Percentiles rank a stretch among this genome's conserved stretches.
These are phyloP conservation scores for Tulasnella sp. DNA, from an alignment of 768 basidiomycete species.

Conservation along the genomic window DNA sequence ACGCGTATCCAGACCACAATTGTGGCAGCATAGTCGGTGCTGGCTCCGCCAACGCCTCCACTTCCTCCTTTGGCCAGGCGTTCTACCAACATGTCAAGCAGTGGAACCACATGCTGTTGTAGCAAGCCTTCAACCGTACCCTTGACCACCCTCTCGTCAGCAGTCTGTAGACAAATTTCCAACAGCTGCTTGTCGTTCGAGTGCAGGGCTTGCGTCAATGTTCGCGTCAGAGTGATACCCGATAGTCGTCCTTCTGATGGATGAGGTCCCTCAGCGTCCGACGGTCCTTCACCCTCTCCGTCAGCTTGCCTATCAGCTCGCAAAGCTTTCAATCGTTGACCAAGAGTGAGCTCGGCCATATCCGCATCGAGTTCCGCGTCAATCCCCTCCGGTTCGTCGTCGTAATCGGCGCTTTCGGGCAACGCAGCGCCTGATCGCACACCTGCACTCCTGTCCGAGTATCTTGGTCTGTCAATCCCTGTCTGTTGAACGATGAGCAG, in stretches of 20 bases:
- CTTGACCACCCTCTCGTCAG: conserved; percentile 65
- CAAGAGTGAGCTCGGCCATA: conserved; percentile 82
- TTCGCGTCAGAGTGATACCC: conserved; percentile 80
- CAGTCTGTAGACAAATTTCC: conserved; percentile 78
- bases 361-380: conserved; percentile 71
- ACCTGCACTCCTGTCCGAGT: neutral
- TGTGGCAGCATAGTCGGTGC: conserved; percentile 59
- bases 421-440: conserved; percentile 54
- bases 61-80: conserved; percentile 59
- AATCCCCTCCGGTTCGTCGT: conserved; percentile 38
- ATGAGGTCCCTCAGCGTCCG: conserved; percentile 29
- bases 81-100: conserved; percentile 83
- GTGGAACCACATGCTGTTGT: conserved; percentile 71
- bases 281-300: conserved; percentile 29
- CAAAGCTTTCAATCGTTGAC: conserved; percentile 77
- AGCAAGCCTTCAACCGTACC: conserved; percentile 83
- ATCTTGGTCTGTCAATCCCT: neutral
- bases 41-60: conserved; percentile 67
- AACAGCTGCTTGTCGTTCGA: conserved; percentile 82
- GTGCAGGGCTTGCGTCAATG: conserved; percentile 91
- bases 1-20: conserved; percentile 70
- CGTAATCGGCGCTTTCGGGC: conserved; percentile 42
- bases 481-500: neutral
- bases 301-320: conserved; percentile 27
- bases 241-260: conserved; percentile 28